These are phyloP conservation scores for Zymoseptoria crescenta DNA, from an alignment of 2,329 filamentous ascomycete species.

Conservation along the genomic window DNA sequence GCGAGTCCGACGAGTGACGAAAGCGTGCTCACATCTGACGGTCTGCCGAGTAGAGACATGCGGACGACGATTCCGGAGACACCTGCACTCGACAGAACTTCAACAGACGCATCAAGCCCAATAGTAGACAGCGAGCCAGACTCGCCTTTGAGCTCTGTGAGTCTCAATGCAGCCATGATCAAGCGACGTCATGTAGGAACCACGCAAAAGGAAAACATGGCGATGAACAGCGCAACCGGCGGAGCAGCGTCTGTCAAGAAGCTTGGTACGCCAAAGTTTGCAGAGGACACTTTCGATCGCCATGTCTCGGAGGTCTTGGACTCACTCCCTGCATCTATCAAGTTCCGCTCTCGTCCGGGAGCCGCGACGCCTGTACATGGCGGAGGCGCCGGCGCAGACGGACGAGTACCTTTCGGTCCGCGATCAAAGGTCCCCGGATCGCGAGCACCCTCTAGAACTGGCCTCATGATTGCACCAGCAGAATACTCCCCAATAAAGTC, in stretches of 20 bases:
- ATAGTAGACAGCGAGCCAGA: neutral
- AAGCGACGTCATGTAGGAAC: conserved; percentile 30
- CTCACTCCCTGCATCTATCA: conserved; percentile 55
- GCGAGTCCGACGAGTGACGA: neutral
- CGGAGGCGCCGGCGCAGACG: conserved; percentile 11
- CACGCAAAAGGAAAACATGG: conserved; percentile 3
- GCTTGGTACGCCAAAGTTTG: neutral
- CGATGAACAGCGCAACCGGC: neutral
- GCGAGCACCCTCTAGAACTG: conserved; percentile 8
- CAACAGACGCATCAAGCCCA: neutral
- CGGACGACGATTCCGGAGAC: neutral
- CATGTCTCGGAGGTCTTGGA: conserved; percentile 32
- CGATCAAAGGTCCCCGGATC: conserved; percentile 11
- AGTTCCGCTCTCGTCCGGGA: conserved; percentile 52
- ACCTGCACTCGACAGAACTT: neutral
- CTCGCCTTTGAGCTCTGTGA: conserved; percentile 20
- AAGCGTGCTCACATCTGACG: neutral
- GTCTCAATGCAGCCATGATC: conserved; percentile 37
- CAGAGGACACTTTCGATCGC: conserved; percentile 49
- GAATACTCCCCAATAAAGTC: conserved; percentile 28
- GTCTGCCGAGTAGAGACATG: neutral
- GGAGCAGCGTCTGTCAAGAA: neutral
- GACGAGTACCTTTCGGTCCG: conserved; percentile 12
- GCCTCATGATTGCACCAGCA: conserved; percentile 29
- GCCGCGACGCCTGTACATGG: conserved; percentile 28